Evolutionary conservation across 352 stramenopile species (phyloP).

Genomic region (Pythium monospermum): DNA sequence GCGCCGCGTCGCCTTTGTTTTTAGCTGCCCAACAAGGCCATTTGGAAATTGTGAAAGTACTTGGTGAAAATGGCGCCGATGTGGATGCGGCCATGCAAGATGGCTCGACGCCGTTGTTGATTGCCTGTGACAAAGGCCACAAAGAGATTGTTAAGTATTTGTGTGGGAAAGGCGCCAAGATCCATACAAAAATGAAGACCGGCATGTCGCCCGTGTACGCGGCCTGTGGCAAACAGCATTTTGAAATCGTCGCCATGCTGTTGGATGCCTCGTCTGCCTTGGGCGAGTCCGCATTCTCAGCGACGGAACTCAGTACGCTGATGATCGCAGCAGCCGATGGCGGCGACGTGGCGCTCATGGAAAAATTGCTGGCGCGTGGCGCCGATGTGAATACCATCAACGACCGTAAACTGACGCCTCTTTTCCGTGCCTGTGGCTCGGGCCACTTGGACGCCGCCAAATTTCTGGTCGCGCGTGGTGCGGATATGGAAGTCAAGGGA

Average conservation of each 20-base stretch:
- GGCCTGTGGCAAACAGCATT: conserved; percentile 55
- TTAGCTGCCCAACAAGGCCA: conserved; percentile 74
- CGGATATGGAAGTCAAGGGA: conserved; percentile 33
- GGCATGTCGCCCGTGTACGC: conserved; percentile 78
- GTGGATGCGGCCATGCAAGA: conserved; percentile 62
- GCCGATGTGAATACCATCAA: conserved; percentile 25
- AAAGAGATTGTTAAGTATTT: conserved; percentile 44
- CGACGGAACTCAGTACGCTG: conserved; percentile 20
- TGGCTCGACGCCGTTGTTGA: conserved; percentile 68
- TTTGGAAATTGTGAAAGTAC: conserved; percentile 13
- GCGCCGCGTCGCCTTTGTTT: conserved; percentile 68
- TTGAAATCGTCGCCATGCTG: conserved; percentile 17
- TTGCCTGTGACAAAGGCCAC: conserved; percentile 74
- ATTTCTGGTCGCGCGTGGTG: conserved; percentile 40
- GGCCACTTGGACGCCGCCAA: conserved; percentile 58
- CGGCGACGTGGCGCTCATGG: conserved; percentile 17
- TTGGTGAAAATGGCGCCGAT: conserved; percentile 11
- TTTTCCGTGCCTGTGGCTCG: conserved; percentile 25
- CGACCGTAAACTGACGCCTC: conserved; percentile 22
- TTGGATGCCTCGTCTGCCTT: conserved; percentile 14
- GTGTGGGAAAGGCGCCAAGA: conserved; percentile 36
- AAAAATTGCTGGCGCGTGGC: conserved; percentile 14
- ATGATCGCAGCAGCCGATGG: conserved; percentile 24
- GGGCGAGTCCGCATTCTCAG: conserved; percentile 1
- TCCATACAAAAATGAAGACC: conserved; percentile 61